Evolutionary conservation across 73 alveolate species (phyloP), one percentile per base, ranked within the genome.

Genomic region (Effrenium voratum): DNA sequence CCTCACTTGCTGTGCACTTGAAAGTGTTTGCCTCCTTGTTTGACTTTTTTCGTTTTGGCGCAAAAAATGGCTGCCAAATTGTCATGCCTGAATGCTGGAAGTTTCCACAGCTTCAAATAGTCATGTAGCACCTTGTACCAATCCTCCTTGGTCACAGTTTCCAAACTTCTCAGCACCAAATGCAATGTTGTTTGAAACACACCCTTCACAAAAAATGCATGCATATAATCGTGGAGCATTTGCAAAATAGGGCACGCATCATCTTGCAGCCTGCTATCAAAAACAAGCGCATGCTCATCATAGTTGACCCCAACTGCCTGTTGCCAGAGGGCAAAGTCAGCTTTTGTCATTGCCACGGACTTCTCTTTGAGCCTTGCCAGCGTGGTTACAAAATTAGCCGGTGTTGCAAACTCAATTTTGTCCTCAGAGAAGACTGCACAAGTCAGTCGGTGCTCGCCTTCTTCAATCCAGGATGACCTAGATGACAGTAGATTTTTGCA

Each of bases 251-350:
- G 92, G 15, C 4, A 1, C n/a, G 49, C 13, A 32, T 47, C 50
- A 8, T 46, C 38, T 8, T 30, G 13, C 8, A 81, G 50, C 2
- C 3, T 24, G 8, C 26, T 8, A 12, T 36, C 2, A 32, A 47
- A n/a, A 3, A 81, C 49, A 3, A 81, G 73, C 34, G 13, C 70
- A 81, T n/a, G 26, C 49, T 47, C 32, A n/a, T 81, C 49, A 38
- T 49, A 81, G 47, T 46, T 81, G 52, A 26, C 4, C 12, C 92
- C 92, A 30, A 55, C 85, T n/a, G 96, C 96, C 79, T 88, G 85
- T 34, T 88, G 87, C 86, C 86, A 88, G 5, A 88, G 46, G 0
- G 41, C 70, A 45, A 88, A 85, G 59, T 85, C 94, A 15, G 3
- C 19, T 28, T 34, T 41, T 47, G 26, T 57, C n/a, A 85, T 57